A percentile compares a stretch with the other conserved stretches of the same genome.
Conservation (phyloP, 2,329 filamentous ascomycete species). For the Thielaviopsis populi region DNA sequence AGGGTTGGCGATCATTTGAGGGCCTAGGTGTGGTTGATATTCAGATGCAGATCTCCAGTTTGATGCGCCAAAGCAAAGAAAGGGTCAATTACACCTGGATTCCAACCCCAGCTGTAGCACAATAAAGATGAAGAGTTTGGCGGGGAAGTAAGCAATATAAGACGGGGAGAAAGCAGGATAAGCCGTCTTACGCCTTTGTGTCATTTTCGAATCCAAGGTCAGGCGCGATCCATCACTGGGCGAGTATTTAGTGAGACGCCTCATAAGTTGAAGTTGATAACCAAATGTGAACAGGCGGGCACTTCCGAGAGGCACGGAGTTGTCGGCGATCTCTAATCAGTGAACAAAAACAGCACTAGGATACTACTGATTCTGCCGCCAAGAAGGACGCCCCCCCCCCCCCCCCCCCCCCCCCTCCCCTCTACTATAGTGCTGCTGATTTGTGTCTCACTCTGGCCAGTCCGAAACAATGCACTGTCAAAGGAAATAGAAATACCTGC, state of each 20-base stretch:
- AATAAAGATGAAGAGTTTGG: neutral
- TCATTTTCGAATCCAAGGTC: neutral
- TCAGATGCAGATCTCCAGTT: no score
- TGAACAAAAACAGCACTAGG: neutral
- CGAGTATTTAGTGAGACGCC: neutral
- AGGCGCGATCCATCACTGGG: neutral
- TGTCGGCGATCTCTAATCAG: neutral
- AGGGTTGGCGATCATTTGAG: no score
- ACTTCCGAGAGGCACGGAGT: neutral
- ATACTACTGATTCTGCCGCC: neutral
- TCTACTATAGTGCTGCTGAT: neutral
- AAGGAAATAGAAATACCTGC: neutral
- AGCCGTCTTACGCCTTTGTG: neutral
- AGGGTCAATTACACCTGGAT: no score
- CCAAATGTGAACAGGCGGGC: neutral
- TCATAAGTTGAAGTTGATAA: neutral
- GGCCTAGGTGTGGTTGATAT: no score
- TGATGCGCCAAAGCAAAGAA: no score
- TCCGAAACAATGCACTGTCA: neutral
- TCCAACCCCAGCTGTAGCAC: neutral
- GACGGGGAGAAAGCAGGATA: conserved; percentile 1
- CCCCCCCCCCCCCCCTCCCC: no score
- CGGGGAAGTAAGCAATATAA: neutral
- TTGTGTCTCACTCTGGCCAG: neutral
- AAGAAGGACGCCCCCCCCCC: no score